These are phyloP conservation scores for Sclerotinia nivalis DNA, from an alignment of 2,329 filamentous ascomycete genomes.

Conservation along the genomic window DNA sequence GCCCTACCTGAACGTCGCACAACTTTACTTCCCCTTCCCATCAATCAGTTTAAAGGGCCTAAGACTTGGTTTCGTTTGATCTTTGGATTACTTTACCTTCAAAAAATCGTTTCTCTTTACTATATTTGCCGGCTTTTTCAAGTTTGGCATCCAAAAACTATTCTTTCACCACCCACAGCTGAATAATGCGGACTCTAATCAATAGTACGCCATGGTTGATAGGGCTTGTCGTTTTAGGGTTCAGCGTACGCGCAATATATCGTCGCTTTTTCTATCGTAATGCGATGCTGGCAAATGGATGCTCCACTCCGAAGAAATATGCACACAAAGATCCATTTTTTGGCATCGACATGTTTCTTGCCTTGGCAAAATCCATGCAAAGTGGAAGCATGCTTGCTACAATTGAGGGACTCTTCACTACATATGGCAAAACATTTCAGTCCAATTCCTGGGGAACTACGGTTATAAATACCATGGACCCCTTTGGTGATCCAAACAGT, in stretches of 20 bases:
- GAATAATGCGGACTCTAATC: background rate
- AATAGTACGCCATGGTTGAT: background rate
- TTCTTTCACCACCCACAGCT: background rate
- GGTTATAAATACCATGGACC: constrained; percentile 47
- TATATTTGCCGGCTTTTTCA: background rate
- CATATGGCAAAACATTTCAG: constrained; percentile 20
- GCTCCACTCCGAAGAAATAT: background rate
- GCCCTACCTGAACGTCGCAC: too few relatives aligned
- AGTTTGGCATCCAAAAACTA: background rate
- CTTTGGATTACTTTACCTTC: background rate
- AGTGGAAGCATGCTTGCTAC: constrained; percentile 6
- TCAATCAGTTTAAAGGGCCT: background rate
- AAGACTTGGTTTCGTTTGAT: background rate
- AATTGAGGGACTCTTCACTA: constrained; percentile 8
- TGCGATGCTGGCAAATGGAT: background rate
- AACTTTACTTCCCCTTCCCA: too few relatives aligned
- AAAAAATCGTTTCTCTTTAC: background rate
- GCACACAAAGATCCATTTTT: background rate
- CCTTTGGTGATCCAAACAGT: constrained; percentile 57
- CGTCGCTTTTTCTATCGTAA: background rate
- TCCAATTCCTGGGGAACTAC: constrained; percentile 18
- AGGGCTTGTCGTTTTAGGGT: background rate
- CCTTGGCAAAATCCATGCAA: background rate
- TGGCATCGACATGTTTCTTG: background rate
- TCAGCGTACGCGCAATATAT: background rate